Conservation (phyloP, 2,329 filamentous ascomycete genomes). For the Myriosclerotinia curreyana region DNA sequence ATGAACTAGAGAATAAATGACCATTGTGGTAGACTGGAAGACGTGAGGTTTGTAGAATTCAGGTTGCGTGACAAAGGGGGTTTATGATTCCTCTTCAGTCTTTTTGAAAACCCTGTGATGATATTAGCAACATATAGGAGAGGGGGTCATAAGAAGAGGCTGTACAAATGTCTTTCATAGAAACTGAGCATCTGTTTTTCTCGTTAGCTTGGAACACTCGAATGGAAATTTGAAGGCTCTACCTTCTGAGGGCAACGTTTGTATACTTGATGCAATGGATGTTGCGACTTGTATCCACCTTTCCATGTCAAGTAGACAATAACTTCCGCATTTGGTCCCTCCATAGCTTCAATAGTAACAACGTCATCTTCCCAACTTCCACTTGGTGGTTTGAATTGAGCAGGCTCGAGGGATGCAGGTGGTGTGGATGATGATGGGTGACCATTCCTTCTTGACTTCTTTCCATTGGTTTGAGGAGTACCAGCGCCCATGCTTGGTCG, state of each 20-base stretch:
- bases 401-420: slow-evolving; percentile 46
- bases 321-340: slow-evolving; percentile 60
- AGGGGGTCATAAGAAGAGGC: slow-evolving; percentile 1
- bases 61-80: background rate
- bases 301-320: slow-evolving; percentile 73
- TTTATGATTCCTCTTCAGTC: slow-evolving; percentile 16
- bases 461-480: slow-evolving; percentile 27
- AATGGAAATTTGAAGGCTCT: slow-evolving; percentile 26
- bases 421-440: slow-evolving; percentile 34
- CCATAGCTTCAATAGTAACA: slow-evolving; percentile 66
- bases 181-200: slow-evolving; percentile 46
- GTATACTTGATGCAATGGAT: slow-evolving; percentile 65
- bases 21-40: background rate
- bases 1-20: background rate
- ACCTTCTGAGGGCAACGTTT: slow-evolving; percentile 77
- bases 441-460: slow-evolving; percentile 36
- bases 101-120: slow-evolving; percentile 33
- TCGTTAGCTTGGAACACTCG: slow-evolving; percentile 21
- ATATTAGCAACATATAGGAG: slow-evolving; percentile 23
- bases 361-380: slow-evolving; percentile 78
- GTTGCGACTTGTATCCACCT: slow-evolving; percentile 69
- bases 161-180: slow-evolving; percentile 47
- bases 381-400: slow-evolving; percentile 62
- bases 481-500: slow-evolving; percentile 44
- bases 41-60: background rate